Base-by-base conservation (phyloP, 805 yeast genomes). In the Spathaspora hagerdaliae region DNA sequence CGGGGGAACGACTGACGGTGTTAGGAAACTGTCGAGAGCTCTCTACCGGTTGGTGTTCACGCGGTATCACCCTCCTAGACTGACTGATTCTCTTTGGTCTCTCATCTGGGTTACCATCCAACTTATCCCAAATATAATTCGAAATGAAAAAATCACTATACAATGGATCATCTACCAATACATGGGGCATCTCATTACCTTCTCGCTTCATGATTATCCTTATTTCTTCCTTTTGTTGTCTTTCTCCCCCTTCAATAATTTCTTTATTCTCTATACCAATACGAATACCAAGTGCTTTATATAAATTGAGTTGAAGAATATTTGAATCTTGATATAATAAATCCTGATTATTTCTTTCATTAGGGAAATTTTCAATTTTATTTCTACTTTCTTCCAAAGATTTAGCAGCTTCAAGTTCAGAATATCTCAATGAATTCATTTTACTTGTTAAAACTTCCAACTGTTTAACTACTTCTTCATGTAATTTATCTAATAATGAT, bases 41-140 rank as follows among this genome's bases (percentile, higher is more conserved):
- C 5, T 19, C 4, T 19, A 19, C 2, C 24, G 24, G 24, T 19
- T 19, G 24, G 24, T 5, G 24, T 19, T 19, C 24, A 19, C 24
- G 24, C 24, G 24, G 24, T 19, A 19, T 19, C 24, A 19, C 24
- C 24, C 24, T 19, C 24, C 24, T 19, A 19, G 24, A 19, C 24
- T 19, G n/a, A n/a, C n/a, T 19, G 24, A 19, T 19, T 19, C 24
- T 19, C 24, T 19, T 19, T 19, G 24, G 24, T 5, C 24, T 19
- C 24, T 29, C 32, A 29, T 5, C 12, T 2, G 12, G 32, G 12
- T 29, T 29, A 27, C 43, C 49, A 27, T 49, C 48, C 14, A 57
- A 35, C 31, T 77, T 74, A 49, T 86, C 94, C 96, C 96, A 87
- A 31, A 87, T 77, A 58, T 79, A 84, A 56, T 87, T 87, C 11